Conservation (phyloP, 495 filamentous ascomycete genomes). For the Geopyxis carbonaria region DNA sequence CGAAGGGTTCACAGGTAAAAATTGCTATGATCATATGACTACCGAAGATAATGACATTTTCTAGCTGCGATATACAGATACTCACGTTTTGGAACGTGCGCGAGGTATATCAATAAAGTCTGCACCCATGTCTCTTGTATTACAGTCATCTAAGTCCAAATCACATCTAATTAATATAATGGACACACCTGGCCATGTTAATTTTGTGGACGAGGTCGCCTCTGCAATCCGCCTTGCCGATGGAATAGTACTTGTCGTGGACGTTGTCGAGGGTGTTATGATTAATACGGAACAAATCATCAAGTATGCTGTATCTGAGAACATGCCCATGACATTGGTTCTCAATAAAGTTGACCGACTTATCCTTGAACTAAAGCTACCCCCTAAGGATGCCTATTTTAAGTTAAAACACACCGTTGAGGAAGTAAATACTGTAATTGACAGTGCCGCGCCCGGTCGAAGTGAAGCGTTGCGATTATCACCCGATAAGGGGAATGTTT, state of each 20-base stretch:
- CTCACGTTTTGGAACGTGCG: conserved; percentile 73
- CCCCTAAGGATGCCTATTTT: conserved; percentile 92
- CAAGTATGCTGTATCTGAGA: conserved; percentile 81
- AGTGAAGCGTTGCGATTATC: conserved; percentile 69
- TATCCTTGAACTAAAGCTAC: conserved; percentile 85
- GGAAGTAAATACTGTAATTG: conserved; percentile 91
- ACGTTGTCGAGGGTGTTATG: conserved; percentile 96
- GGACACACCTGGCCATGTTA: conserved; percentile 93
- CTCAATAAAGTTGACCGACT: conserved; percentile 96
- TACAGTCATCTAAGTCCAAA: conserved; percentile 76
- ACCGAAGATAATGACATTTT: conserved; percentile 4
- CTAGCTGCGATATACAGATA: conserved; percentile 85
- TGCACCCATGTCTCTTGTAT: conserved; percentile 82
- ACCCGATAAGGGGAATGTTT: conserved; percentile 91
- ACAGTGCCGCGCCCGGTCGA: conserved; percentile 65
- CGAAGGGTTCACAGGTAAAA: conserved; percentile 52
- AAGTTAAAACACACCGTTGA: conserved; percentile 96
- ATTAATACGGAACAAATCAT: conserved; percentile 93
- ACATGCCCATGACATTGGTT: conserved; percentile 71
- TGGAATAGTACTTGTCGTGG: conserved; percentile 82
- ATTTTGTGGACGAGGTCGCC: conserved; percentile 94
- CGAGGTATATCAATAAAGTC: conserved; percentile 87
- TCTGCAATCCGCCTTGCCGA: conserved; percentile 73
- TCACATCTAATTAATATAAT: conserved; percentile 92
- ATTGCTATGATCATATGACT: neutral